Evolutionary conservation across 345 rosid genomes (phyloP), one percentile per base, ranked within the genome.

Genomic region (Conringia planisiliqua): DNA sequence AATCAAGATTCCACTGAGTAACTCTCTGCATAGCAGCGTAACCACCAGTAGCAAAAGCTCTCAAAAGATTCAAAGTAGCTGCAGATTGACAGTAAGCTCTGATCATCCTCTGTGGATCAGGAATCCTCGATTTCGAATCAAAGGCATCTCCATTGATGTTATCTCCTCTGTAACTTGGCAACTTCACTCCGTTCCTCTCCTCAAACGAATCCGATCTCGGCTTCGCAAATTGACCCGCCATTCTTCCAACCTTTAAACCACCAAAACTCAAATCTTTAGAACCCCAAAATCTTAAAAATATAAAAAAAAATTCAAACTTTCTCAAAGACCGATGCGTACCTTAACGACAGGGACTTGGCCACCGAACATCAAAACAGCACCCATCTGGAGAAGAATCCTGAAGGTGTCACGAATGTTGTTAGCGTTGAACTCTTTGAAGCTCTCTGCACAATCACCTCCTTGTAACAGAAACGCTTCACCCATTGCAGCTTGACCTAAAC

Each of bases 1-100:
- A 88, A 80, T 88, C 93, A 83, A 88, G 83, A 83, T 88, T 88
- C 93, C 90, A 88, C 30, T 88, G 90, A 10, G 87, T 85, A 70
- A 88, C 93, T 82, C 93, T 86, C 84, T 88, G 93, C 93, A 88
- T 88, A 62, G 93, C 89, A 54, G 93, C 93, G 61, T 88, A 88
- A 42, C 93, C 93, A 62, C 93, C 93, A 30, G 90, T 88, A n/a
- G 93, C 90, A 42, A 88, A 88, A 71, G 93, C 93, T 79, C 93
- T 86, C 68, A 88, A 58, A 10, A 88, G 87, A 80, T 88, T 88
- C 86, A 88, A 57, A 70, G 90, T 88, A 73, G 93, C 90, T n/a
- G 90, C 93, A 27, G 90, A 83, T 75, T 88, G 93, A 40, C 87
- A 83, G 40, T 88, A 88, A 43, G 93, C 93, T 77, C 93, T 81